Conservation (phyloP, 1,284 basidiomycete genomes). For the Fomitopsis palustris region DNA sequence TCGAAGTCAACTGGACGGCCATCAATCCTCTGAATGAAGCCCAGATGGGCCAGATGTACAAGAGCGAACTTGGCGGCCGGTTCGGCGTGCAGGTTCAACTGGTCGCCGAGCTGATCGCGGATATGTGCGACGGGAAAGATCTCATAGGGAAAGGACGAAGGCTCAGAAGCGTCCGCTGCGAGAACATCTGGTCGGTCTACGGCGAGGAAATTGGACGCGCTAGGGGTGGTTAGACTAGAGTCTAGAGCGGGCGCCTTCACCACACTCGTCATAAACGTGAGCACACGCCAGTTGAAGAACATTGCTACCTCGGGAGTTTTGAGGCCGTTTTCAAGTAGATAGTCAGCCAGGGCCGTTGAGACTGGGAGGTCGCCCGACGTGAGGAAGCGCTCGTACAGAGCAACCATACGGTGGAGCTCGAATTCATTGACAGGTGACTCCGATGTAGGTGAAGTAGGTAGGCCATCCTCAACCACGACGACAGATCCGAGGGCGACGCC, state of each 20-base stretch:
- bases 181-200: constrained; percentile 26
- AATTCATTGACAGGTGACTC: constrained; percentile 43
- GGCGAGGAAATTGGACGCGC: constrained; percentile 43
- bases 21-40: constrained; percentile 54
- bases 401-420: constrained; percentile 53
- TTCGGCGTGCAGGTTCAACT: constrained; percentile 55
- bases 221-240: constrained; percentile 19
- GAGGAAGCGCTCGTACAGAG: constrained; percentile 50
- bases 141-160: constrained; percentile 50
- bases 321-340: constrained; percentile 44
- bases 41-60: constrained; percentile 55
- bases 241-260: constrained; percentile 44
- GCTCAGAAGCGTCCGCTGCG: constrained; percentile 15
- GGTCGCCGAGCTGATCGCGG: constrained; percentile 55
- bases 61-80: constrained; percentile 50
- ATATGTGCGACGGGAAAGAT: constrained; percentile 55
- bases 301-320: constrained; percentile 40
- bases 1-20: constrained; percentile 34
- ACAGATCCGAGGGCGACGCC: constrained; percentile 65
- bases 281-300: constrained; percentile 64
- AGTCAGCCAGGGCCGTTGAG: constrained; percentile 49
- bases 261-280: constrained; percentile 56
- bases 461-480: constrained; percentile 37
- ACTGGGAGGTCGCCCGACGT: constrained; percentile 34
- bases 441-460: constrained; percentile 26